These are phyloP conservation scores for Xenoacremonium recifei DNA, from an alignment of 2,329 filamentous ascomycete genomes.

Conservation along the genomic window DNA sequence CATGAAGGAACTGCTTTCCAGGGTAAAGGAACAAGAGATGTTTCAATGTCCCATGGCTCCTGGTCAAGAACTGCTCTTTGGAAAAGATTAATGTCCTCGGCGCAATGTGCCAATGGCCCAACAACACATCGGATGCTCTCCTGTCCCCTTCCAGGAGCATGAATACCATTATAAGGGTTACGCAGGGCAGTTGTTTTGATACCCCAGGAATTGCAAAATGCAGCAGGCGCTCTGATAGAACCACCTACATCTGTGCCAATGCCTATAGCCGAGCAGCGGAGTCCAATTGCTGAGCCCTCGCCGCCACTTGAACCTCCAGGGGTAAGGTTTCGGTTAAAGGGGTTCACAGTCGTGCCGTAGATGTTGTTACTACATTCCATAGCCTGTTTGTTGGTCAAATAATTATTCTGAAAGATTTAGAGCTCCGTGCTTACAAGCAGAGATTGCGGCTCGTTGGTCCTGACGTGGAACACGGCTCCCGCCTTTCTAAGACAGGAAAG, in stretches of 20 bases:
- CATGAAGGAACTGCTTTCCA: constrained; percentile 31
- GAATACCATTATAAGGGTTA: constrained; percentile 21
- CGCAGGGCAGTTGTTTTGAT: constrained; percentile 37
- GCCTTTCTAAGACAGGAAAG: neutral
- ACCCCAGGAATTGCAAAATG: constrained; percentile 42
- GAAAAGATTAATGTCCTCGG: constrained; percentile 36
- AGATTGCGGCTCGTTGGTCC: constrained; percentile 1
- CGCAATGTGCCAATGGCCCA: constrained; percentile 19
- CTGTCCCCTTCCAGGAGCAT: constrained; percentile 17
- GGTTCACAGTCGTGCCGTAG: constrained; percentile 38
- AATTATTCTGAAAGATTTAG: neutral
- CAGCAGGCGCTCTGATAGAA: constrained; percentile 42
- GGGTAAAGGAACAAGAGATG: constrained; percentile 36
- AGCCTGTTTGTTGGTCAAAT: constrained; percentile 12
- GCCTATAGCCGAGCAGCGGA: constrained; percentile 39
- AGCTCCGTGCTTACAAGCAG: neutral
- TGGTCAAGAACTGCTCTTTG: constrained; percentile 36
- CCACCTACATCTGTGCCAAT: constrained; percentile 48
- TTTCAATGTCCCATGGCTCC: constrained; percentile 41
- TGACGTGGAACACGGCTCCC: constrained; percentile 1
- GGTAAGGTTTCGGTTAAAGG: constrained; percentile 36
- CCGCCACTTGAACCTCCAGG: constrained; percentile 43
- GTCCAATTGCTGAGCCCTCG: constrained; percentile 40
- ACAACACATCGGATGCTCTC: constrained; percentile 33
- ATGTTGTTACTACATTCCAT: constrained; percentile 36